These are phyloP conservation scores for Sporothrix protearum DNA, from an alignment of 2,329 filamentous ascomycete species.

Conservation along the genomic window DNA sequence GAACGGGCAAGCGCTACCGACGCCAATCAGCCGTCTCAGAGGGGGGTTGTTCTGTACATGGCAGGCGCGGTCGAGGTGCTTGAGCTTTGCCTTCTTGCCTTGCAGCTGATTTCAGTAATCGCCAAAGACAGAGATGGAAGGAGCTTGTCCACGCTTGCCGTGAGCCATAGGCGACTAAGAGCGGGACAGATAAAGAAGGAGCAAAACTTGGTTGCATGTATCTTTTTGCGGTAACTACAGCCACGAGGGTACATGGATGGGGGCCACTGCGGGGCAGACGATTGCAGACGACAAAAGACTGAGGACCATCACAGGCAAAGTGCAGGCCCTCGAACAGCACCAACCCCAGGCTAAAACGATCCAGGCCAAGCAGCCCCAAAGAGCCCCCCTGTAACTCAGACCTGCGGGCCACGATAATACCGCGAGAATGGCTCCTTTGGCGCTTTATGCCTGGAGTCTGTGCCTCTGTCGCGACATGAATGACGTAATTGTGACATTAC, in stretches of 20 bases:
- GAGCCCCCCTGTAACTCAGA: neutral
- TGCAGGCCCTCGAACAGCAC: neutral
- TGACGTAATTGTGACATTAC: slow-evolving; percentile 18
- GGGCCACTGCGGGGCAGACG: neutral
- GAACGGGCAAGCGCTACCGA: slow-evolving; percentile 5
- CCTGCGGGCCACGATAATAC: neutral
- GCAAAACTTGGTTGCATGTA: neutral
- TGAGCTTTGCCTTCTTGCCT: neutral
- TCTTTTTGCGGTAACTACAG: neutral
- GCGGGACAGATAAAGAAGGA: neutral
- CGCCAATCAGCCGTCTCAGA: neutral
- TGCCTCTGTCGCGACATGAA: slow-evolving; percentile 1
- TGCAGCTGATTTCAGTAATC: slow-evolving; percentile 8
- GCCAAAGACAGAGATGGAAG: slow-evolving; percentile 4
- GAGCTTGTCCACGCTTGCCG: neutral
- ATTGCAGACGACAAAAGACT: neutral
- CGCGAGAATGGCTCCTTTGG: slow-evolving; percentile 15
- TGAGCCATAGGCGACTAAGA: neutral
- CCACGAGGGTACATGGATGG: neutral
- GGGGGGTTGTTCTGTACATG: neutral
- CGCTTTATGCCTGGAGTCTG: neutral
- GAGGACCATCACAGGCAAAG: neutral
- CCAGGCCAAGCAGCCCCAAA: neutral
- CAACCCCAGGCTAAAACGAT: neutral
- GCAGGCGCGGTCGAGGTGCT: neutral